Evolutionary conservation across 2,329 filamentous ascomycete genomes (phyloP).

Genomic region (Neodidymelliopsis sp.): DNA sequence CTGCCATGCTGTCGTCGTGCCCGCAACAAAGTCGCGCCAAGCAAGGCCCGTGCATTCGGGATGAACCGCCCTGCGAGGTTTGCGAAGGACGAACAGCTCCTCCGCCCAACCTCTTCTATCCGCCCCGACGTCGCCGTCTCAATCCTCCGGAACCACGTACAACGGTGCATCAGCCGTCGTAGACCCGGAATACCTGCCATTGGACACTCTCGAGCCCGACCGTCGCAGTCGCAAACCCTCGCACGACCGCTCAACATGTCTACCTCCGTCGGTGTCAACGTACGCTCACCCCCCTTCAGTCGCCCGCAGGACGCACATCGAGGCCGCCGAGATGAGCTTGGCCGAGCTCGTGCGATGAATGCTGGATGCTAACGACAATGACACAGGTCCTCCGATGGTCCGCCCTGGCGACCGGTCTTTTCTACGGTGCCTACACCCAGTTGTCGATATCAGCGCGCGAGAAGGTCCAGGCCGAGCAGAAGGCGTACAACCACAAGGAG

Average conservation of each 20-base stretch:
- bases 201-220: slow-evolving; percentile 33
- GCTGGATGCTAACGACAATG: slow-evolving; percentile 33
- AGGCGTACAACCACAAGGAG: slow-evolving; percentile 90
- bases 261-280: slow-evolving; percentile 61
- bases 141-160: slow-evolving; percentile 21
- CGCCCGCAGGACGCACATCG: background rate
- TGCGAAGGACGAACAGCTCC: slow-evolving; percentile 34
- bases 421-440: slow-evolving; percentile 97
- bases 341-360: slow-evolving; percentile 13
- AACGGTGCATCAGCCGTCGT: slow-evolving; percentile 29
- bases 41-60: slow-evolving; percentile 16
- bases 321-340: background rate
- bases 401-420: slow-evolving; percentile 86
- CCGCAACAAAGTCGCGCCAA: slow-evolving; percentile 34
- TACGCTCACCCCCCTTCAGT: slow-evolving; percentile 46
- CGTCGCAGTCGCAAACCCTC: slow-evolving; percentile 30
- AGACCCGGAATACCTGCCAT: slow-evolving; percentile 36
- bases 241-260: slow-evolving; percentile 47
- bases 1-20: slow-evolving; percentile 4
- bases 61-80: slow-evolving; percentile 24
- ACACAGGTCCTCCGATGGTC: slow-evolving; percentile 94
- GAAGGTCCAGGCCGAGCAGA: slow-evolving; percentile 73
- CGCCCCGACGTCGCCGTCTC: slow-evolving; percentile 32
- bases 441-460: slow-evolving; percentile 76
- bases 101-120: slow-evolving; percentile 29